These are phyloP conservation scores for Didymella keratinophila DNA, from an alignment of 2,329 filamentous ascomycete genomes.

Conservation along the genomic window DNA sequence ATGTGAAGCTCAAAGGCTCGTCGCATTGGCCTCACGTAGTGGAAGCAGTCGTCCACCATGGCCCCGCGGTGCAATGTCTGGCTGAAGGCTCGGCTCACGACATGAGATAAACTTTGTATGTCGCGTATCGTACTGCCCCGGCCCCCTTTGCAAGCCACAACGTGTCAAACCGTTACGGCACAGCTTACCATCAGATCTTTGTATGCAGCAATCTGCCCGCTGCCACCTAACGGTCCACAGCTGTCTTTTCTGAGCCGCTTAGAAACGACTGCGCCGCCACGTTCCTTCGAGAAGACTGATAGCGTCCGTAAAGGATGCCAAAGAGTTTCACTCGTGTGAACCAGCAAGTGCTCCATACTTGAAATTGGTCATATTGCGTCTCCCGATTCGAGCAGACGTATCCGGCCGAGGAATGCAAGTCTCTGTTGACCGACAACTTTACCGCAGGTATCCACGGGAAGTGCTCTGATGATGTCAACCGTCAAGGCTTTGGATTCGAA, in stretches of 20 bases:
- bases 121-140: background rate
- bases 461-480: background rate
- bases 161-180: conserved; percentile 4
- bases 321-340: background rate
- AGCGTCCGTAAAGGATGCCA: background rate
- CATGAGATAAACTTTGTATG: background rate
- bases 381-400: background rate
- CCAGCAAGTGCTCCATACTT: background rate
- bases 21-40: background rate
- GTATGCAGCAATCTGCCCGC: background rate
- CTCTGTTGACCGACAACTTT: background rate
- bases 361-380: background rate
- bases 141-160: conserved; percentile 9
- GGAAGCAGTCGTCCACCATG: background rate
- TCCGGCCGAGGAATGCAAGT: background rate
- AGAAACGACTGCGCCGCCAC: background rate
- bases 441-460: background rate
- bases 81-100: conserved; percentile 1
- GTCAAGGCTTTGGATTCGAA: background rate
- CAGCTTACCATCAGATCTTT: conserved; percentile 1
- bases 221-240: conserved; percentile 1
- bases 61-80: background rate
- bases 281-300: conserved; percentile 3
- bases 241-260: background rate
- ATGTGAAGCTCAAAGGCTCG: background rate